Conservation (phyloP, 805 yeast species). For the Lachancea waltii region DNA sequence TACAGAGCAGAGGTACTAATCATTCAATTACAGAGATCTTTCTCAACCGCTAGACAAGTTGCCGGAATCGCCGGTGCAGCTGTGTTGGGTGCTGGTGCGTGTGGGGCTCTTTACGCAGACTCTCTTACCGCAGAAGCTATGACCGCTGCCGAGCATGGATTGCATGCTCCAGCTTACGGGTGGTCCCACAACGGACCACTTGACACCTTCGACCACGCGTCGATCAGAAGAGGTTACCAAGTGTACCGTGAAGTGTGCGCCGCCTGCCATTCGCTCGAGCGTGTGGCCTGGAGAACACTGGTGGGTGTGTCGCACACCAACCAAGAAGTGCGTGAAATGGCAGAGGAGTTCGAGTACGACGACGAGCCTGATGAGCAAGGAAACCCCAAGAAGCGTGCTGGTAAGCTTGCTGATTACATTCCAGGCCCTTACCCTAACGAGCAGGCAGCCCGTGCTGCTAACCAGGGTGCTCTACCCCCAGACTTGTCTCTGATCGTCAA, state of each 20-base stretch:
- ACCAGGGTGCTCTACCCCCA: conserved; percentile 98
- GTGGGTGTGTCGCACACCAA: conserved; percentile 95
- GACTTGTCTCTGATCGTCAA: conserved; percentile 94
- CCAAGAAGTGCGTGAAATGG: conserved; percentile 84
- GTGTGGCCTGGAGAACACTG: conserved; percentile 97
- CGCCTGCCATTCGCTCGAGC: conserved; percentile 93
- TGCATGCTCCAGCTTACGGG: conserved; percentile 86
- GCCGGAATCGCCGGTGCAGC: conserved; percentile 22
- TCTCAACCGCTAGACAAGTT: background rate
- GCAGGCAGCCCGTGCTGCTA: conserved; percentile 99
- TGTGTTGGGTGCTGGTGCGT: conserved; percentile 57
- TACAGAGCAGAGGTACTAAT: background rate
- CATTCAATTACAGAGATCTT: conserved; percentile 10
- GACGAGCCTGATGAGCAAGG: conserved; percentile 99
- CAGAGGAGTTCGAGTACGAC: conserved; percentile 95
- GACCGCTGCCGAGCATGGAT: conserved; percentile 99
- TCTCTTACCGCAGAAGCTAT: conserved; percentile 85
- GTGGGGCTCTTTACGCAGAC: conserved; percentile 77
- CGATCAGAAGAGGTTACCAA: conserved; percentile 98
- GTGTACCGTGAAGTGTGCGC: conserved; percentile 99
- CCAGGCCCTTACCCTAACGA: conserved; percentile 97
- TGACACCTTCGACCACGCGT: conserved; percentile 85
- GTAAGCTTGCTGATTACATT: conserved; percentile 91
- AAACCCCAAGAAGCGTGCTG: conserved; percentile 95
- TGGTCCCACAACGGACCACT: conserved; percentile 96